These are phyloP conservation scores for Malus hybrid DNA, from an alignment of 331 rosid genomes.

Conservation along the genomic window DNA sequence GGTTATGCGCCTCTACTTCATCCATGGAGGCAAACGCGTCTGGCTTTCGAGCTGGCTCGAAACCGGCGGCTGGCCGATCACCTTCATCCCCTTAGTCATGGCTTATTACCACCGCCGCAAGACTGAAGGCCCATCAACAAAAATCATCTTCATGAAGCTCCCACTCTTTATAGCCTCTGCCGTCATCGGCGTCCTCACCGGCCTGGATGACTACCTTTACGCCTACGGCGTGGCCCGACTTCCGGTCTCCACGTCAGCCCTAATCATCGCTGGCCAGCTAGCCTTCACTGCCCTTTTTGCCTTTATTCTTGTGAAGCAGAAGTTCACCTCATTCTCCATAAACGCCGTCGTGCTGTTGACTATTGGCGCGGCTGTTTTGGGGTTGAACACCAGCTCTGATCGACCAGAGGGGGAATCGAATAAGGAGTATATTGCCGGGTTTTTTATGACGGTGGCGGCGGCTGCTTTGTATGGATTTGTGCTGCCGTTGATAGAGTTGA, in stretches of 20 bases:
- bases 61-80: slow-evolving; percentile 60
- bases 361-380: slow-evolving; percentile 54
- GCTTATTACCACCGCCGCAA: slow-evolving; percentile 29
- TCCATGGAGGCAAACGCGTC: slow-evolving; percentile 71
- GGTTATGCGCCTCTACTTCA: slow-evolving; percentile 68
- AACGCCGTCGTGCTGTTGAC: slow-evolving; percentile 61
- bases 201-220: slow-evolving; percentile 70
- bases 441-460: slow-evolving; percentile 56
- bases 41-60: slow-evolving; percentile 75
- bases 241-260: slow-evolving; percentile 60
- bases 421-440: slow-evolving; percentile 42
- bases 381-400: slow-evolving; percentile 46
- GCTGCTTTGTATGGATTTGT: slow-evolving; percentile 65
- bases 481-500: slow-evolving; percentile 64
- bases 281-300: slow-evolving; percentile 81
- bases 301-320: slow-evolving; percentile 58
- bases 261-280: slow-evolving; percentile 65
- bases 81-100: slow-evolving; percentile 38
- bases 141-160: slow-evolving; percentile 26
- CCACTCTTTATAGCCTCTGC: slow-evolving; percentile 40
- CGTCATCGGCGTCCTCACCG: slow-evolving; percentile 55
- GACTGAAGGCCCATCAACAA: background rate
- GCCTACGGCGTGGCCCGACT: slow-evolving; percentile 65
- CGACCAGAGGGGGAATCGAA: slow-evolving; percentile 36
- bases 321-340: slow-evolving; percentile 52